phyloP scores from a whole-genome alignment of 768 basidiomycete genomes.

The Termitomyces sp. region DNA sequence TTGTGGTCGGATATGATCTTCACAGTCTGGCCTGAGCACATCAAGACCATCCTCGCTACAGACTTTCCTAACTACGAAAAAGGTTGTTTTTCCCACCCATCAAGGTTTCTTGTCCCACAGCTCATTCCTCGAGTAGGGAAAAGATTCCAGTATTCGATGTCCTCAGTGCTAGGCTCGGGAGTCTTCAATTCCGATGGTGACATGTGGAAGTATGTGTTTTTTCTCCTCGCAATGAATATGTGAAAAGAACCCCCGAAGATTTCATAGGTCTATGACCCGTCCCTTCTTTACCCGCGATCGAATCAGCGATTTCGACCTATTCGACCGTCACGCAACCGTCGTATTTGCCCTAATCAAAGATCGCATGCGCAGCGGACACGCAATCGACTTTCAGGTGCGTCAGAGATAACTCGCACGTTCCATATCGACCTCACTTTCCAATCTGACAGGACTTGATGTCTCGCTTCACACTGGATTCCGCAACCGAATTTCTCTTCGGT shows the following conservation, averaged over 20 bases:
- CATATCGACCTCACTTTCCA: background rate
- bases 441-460: conserved; percentile 45
- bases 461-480: conserved; percentile 62
- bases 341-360: conserved; percentile 39
- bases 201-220: conserved; percentile 31
- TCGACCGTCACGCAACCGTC: conserved; percentile 47
- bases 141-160: conserved; percentile 37
- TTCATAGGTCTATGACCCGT: conserved; percentile 60
- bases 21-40: conserved; percentile 47
- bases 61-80: conserved; percentile 58
- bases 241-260: conserved; percentile 24
- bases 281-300: conserved; percentile 60
- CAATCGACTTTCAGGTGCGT: conserved; percentile 54
- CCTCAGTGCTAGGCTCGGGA: conserved; percentile 52
- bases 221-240: background rate
- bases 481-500: conserved; percentile 64
- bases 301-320: conserved; percentile 55
- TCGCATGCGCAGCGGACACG: conserved; percentile 42
- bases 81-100: conserved; percentile 26
- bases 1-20: conserved; percentile 41
- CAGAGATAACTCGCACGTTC: background rate
- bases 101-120: background rate
- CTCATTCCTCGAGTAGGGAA: conserved; percentile 24
- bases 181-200: conserved; percentile 68
- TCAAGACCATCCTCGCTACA: conserved; percentile 52